phyloP scores from a whole-genome alignment of 2,329 filamentous ascomycete genomes.

The Aspergillus fischeri region DNA sequence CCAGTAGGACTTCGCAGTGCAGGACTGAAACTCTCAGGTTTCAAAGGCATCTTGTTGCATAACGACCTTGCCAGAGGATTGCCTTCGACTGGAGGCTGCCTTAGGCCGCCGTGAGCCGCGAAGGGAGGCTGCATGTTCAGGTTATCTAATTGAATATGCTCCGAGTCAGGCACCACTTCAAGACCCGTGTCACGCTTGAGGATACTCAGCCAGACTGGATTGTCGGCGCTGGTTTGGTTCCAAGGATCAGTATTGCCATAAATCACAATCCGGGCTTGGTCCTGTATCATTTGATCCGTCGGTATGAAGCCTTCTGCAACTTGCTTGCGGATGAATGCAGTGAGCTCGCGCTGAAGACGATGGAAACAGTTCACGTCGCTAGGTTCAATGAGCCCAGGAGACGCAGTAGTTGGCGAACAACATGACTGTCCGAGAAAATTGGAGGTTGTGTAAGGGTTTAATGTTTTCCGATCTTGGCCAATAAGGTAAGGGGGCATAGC shows the following conservation, averaged over 20 bases:
- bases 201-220: constrained; percentile 42
- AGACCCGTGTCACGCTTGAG: constrained; percentile 43
- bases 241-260: constrained; percentile 34
- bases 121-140: constrained; percentile 43
- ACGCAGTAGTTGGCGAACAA: background rate
- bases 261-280: constrained; percentile 32
- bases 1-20: constrained; percentile 31
- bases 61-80: constrained; percentile 24
- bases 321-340: constrained; percentile 35
- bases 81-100: constrained; percentile 30
- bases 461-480: constrained; percentile 28
- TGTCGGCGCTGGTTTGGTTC: constrained; percentile 46
- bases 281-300: constrained; percentile 35
- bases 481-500: constrained; percentile 38
- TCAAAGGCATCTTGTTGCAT: constrained; percentile 21
- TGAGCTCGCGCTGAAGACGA: constrained; percentile 39
- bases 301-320: constrained; percentile 31
- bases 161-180: constrained; percentile 25
- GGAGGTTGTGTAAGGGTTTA: constrained; percentile 31
- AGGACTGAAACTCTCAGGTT: constrained; percentile 25
- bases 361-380: constrained; percentile 40
- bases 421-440: constrained; percentile 10
- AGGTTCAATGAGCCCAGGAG: constrained; percentile 22
- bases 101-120: constrained; percentile 35
- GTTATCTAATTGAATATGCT: constrained; percentile 33